A percentile compares a stretch with the other conserved stretches of the same genome.
phyloP scores from a whole-genome alignment of 2,329 filamentous ascomycete species.

The Bertia moriformis region DNA sequence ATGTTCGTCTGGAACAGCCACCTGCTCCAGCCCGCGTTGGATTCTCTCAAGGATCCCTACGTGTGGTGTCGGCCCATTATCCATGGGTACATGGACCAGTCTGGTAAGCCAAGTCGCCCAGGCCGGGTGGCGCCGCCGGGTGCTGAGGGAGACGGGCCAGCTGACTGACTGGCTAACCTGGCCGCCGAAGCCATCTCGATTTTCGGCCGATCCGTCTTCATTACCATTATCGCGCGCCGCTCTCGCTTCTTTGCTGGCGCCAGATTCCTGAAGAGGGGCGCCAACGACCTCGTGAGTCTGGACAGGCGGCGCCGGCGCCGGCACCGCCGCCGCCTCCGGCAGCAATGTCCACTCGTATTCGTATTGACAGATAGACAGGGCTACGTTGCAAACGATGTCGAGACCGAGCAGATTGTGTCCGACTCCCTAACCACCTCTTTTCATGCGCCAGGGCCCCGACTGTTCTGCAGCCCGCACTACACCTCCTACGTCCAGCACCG shows the following conservation, averaged over 20 bases:
- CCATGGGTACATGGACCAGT: constrained; percentile 90
- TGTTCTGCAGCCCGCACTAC: constrained; percentile 80
- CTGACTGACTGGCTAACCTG: no score
- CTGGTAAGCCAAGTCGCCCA: no score
- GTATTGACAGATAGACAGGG: no score
- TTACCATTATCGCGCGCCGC: constrained; percentile 82
- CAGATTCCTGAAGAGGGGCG: constrained; percentile 81
- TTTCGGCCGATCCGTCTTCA: constrained; percentile 77
- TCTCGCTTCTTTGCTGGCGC: constrained; percentile 91
- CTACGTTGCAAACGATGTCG: constrained; percentile 94
- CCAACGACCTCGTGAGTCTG: constrained; percentile 79
- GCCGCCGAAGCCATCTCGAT: constrained; percentile 31
- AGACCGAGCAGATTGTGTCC: constrained; percentile 95
- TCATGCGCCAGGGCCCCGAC: constrained; percentile 70
- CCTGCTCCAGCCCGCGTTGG: constrained; percentile 61
- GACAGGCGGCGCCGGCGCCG: no score
- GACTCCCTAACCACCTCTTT: constrained; percentile 92
- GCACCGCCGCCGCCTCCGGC: no score
- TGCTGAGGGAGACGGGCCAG: no score
- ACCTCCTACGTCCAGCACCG: constrained; percentile 95
- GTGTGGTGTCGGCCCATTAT: constrained; percentile 95
- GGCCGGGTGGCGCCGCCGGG: no score
- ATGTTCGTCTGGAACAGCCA: constrained; percentile 99
- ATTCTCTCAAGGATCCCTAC: constrained; percentile 64
- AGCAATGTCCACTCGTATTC: no score